Base-by-base conservation (phyloP, 805 yeast species). In the Yamadazyma nakazawae region DNA sequence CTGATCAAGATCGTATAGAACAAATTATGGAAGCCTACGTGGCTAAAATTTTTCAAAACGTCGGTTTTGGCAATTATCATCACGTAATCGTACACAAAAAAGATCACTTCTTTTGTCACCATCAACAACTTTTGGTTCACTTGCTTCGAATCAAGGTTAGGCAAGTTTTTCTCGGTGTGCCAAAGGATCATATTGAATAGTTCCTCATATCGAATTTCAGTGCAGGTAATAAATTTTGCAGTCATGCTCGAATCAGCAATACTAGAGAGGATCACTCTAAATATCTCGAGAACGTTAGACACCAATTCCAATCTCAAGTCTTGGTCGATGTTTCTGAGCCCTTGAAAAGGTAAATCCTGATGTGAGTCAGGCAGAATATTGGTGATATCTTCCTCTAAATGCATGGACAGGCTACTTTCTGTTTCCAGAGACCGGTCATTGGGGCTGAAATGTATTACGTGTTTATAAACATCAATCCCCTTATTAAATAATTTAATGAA, bases 71-170 rank as follows among this genome's bases (percentile, higher is more conserved):
- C 34, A 5, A 43, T 25, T 11, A 41, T 17, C n/a, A 67, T 47
- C 11, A 61, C 35, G 21, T 46, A 60, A 31, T 63, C 67, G 43
- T 54, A 55, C 6, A 68, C 21, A 38, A 64, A 47, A 30, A 52
- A 50, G 3, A 70, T 51, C 9, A 54, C 49, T 37, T 65, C 68
- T 44, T 64, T 64, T 7, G 66, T 51, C 13, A 59, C 47, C 6
- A 38, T 37, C 40, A 65, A 47, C 36, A 53, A 41, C 16, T 36
- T 39, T 47, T 47, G 53, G 32, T 48, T 45, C 13, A 48, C 53
- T n/a, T 44, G 46, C 16, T 42, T 34, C 21, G 43, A 43, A 36
- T 35, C 56, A 42, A 36, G 47, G 32, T 40, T n/a, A 2, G 53
- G 45, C n/a, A 46, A 17, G 26, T 37, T 34, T 25, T 34, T 46